These are phyloP conservation scores for Candida yuanshanica DNA, from an alignment of 805 yeast genomes.

Conservation along the genomic window DNA sequence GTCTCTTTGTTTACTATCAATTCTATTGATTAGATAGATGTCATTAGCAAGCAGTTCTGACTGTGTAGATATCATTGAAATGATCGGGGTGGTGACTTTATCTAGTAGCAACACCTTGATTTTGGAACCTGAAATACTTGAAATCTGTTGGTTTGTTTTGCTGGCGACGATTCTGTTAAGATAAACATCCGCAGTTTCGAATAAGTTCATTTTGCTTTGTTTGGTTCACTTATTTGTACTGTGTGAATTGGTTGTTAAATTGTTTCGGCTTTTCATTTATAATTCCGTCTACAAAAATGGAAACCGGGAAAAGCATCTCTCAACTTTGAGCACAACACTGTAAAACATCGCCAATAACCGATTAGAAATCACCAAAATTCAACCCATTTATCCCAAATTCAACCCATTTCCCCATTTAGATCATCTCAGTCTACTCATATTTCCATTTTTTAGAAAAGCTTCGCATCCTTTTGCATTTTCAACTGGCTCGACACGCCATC, in stretches of 20 bases:
- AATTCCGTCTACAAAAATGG: too few relatives aligned
- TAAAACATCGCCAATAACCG: too few relatives aligned
- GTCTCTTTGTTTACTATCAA: slow-evolving; percentile 57
- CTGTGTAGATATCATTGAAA: slow-evolving; percentile 89
- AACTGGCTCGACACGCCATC: background rate
- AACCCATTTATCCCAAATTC: too few relatives aligned
- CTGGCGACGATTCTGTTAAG: slow-evolving; percentile 33
- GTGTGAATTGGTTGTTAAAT: too few relatives aligned
- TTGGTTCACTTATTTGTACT: too few relatives aligned
- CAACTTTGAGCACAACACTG: too few relatives aligned
- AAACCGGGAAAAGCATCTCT: too few relatives aligned
- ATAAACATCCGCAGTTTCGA: slow-evolving; percentile 40
- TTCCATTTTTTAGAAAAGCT: too few relatives aligned
- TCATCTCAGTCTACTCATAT: background rate
- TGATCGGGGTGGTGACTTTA: slow-evolving; percentile 68
- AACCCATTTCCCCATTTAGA: too few relatives aligned
- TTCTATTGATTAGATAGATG: slow-evolving; percentile 72
- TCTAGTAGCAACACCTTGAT: slow-evolving; percentile 80
- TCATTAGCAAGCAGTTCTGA: slow-evolving; percentile 76
- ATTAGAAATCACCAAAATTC: too few relatives aligned
- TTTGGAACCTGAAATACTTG: slow-evolving; percentile 25
- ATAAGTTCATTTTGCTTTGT: slow-evolving; percentile 37
- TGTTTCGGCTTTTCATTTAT: too few relatives aligned
- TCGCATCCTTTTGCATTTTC: background rate
- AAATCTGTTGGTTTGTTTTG: slow-evolving; percentile 2